Conservation (phyloP, 2,329 filamentous ascomycete species). For the Pyrenochaeta sp. region DNA sequence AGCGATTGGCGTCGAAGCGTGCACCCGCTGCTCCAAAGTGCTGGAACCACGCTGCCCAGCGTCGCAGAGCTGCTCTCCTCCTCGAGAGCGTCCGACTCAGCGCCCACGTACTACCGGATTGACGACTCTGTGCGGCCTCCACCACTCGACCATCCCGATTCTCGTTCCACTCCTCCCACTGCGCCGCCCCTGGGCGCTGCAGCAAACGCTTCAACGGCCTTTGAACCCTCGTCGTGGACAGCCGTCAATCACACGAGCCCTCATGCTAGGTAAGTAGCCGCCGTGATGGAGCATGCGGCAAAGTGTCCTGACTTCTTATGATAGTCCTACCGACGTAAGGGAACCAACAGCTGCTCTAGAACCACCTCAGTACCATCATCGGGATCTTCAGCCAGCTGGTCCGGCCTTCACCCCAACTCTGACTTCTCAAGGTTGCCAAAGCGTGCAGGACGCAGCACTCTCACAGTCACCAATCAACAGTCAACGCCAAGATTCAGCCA, state of each 20-base stretch:
- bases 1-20: constrained; percentile 23
- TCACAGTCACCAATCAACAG: constrained; percentile 16
- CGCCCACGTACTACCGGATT: constrained; percentile 24
- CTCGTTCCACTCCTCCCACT: constrained; percentile 10
- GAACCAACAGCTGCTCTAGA: constrained; percentile 12
- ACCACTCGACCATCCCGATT: constrained; percentile 14
- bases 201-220: constrained; percentile 6
- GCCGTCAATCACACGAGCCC: constrained; percentile 25
- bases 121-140: constrained; percentile 16
- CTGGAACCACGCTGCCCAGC: constrained; percentile 29
- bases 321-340: constrained; percentile 21
- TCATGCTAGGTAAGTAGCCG: constrained; percentile 23
- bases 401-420: constrained; percentile 12
- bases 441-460: constrained; percentile 9
- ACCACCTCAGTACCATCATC: constrained; percentile 12
- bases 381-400: constrained; percentile 9
- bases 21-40: constrained; percentile 15
- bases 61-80: constrained; percentile 35
- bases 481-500: constrained; percentile 33
- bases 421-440: constrained; percentile 9
- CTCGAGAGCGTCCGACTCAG: constrained; percentile 17
- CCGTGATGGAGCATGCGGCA: background rate
- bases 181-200: constrained; percentile 1
- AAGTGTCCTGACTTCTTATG: constrained; percentile 13
- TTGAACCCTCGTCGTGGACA: constrained; percentile 15